Percentiles rank a stretch among this genome's conserved stretches.
These are phyloP conservation scores for Pistacia atlantica DNA, from an alignment of 345 rosid species.

Conservation along the genomic window DNA sequence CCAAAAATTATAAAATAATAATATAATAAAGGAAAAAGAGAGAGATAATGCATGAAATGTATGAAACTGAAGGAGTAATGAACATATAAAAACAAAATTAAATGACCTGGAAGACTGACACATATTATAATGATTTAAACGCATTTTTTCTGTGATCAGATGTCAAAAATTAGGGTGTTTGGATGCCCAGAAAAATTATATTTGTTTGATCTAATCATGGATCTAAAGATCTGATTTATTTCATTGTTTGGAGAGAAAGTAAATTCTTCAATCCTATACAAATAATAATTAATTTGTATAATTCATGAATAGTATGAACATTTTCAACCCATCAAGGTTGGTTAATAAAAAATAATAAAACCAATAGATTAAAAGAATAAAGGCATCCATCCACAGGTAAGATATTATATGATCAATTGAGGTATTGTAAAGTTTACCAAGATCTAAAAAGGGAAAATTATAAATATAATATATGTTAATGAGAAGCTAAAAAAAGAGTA, in stretches of 20 bases:
- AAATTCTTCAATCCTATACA: too few species aligned
- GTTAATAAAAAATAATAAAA: too few species aligned
- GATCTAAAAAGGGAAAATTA: background rate
- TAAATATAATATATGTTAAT: too few species aligned
- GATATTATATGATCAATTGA: too few species aligned
- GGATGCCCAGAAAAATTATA: background rate
- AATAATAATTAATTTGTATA: too few species aligned
- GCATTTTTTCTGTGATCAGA: constrained; percentile 2
- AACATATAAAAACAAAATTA: background rate
- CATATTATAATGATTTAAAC: background rate
- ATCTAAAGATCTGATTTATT: background rate
- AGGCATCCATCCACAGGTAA: too few species aligned
- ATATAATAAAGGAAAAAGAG: background rate
- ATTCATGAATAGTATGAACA: too few species aligned
- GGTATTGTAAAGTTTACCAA: background rate
- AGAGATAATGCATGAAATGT: constrained; percentile 10
- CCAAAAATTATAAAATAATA: background rate
- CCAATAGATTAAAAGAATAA: too few species aligned
- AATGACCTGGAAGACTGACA: constrained; percentile 6
- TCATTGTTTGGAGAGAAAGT: too few species aligned
- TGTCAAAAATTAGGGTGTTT: background rate
- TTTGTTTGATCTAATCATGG: background rate
- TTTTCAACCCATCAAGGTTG: too few species aligned
- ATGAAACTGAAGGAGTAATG: background rate
- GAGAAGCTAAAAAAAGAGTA: too few species aligned